Base-by-base conservation (phyloP, 805 yeast genomes). In the Starmerella kuoi region DNA sequence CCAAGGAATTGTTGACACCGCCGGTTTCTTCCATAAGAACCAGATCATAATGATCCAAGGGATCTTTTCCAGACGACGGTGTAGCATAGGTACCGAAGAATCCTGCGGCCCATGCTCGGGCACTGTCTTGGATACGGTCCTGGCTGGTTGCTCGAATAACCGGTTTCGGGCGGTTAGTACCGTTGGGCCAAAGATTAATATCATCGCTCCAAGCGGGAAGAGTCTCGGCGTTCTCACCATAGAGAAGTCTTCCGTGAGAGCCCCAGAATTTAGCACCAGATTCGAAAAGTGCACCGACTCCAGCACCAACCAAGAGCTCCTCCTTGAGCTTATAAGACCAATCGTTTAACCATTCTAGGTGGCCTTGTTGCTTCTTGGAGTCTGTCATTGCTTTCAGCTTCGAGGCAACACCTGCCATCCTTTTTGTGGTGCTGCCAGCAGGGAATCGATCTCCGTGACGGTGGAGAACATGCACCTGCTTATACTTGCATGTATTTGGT, bases 401-500 rank as follows among this genome's bases (percentile, higher is more conserved):
- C 18, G 56, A 56, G 1, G 62, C 60, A 8, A 70, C 59, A 18
- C 51, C 49, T 32, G 55, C 56, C 52, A 76, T 61, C 44, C 64
- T 64, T 4, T 56, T 51, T 21, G 56, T 61, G 3, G 67, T 62
- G n/a, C 64, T 61, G 2, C 51, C 58, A 3, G 80, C 70, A 3
- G 84, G 85, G 54, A 67, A 80, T 49, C 94, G 65, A 58, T 82
- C 91, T 18, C 88, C 93, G 55, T 84, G 93, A 55, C 94, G 70
- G 51, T 77, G 75, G 39, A 79, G 61, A 19, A 80, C 61, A 50
- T 79, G 85, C 8, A 79, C 83, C 58, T 80, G 88, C 51, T 73
- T 73, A 42, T 77, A 64, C 5, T 59, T 53, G 58, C 82, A 77
- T 35, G 63, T 64, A 7, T 58, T 63, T 3, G 64, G 61, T 20